These are phyloP conservation scores for Agaricus sinodeliciosus DNA, from an alignment of 768 basidiomycete genomes.

Conservation along the genomic window DNA sequence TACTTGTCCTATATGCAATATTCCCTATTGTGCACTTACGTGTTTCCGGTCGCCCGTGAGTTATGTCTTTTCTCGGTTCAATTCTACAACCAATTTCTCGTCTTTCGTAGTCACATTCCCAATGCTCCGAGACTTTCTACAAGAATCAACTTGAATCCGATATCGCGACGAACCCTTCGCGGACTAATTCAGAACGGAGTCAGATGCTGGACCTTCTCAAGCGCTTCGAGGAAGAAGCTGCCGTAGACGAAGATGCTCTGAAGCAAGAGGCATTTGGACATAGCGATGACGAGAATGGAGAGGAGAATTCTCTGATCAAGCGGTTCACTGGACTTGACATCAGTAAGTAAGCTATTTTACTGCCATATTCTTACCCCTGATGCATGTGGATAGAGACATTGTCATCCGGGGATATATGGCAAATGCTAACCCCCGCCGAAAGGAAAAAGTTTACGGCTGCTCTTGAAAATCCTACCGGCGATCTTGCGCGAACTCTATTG, in stretches of 20 bases:
- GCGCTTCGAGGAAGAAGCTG: conserved; percentile 60
- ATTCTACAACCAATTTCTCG: background rate
- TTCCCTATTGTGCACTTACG: conserved; percentile 70
- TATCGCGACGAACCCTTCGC: conserved; percentile 50
- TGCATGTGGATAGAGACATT: conserved; percentile 36
- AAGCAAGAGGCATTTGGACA: conserved; percentile 17
- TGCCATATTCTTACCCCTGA: too few species aligned
- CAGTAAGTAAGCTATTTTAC: conserved; percentile 31
- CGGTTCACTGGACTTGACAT: conserved; percentile 56
- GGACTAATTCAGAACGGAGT: conserved; percentile 47
- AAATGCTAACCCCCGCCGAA: conserved; percentile 52
- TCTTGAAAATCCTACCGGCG: conserved; percentile 56
- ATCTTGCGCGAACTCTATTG: conserved; percentile 53
- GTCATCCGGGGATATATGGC: conserved; percentile 54
- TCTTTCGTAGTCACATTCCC: conserved; percentile 44
- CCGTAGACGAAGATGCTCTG: conserved; percentile 21
- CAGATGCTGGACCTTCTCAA: conserved; percentile 68
- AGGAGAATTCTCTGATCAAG: conserved; percentile 33
- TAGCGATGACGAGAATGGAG: conserved; percentile 27
- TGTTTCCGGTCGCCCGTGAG: conserved; percentile 75
- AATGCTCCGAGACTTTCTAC: conserved; percentile 82
- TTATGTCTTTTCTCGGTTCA: conserved; percentile 2
- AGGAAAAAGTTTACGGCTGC: conserved; percentile 52
- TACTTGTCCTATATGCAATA: conserved; percentile 76
- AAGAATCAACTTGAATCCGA: conserved; percentile 64